Evolutionary conservation across 441 rosid genomes (phyloP), one percentile per base, ranked within the genome.

Genomic region (Macaranga tanarius): DNA sequence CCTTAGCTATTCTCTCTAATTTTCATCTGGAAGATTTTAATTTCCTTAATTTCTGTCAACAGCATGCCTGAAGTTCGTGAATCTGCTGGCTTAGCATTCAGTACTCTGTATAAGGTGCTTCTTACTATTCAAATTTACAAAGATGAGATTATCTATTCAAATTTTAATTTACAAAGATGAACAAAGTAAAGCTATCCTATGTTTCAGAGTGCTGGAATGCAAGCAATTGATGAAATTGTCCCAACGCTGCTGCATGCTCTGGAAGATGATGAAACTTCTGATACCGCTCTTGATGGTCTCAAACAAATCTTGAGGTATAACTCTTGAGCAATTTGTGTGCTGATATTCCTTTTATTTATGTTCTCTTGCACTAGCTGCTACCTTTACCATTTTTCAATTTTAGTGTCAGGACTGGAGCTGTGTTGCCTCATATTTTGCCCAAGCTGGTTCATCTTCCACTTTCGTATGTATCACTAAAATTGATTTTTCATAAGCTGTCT

Each of bases 191-290:
- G 45, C 48, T 73, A 20, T 76, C 63, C 1, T 28, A 61, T 67
- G 75, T 67, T 76, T 74, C 82, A 96, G 99, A 96, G 94, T 85
- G 99, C 99, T 73, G 99, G 99, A 76, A 70, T 96, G 97, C 99
- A 91, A 91, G 99, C 98, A 77, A 91, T 96, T 76, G 99, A 94
- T 85, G 99, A 96, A 86, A 96, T 96, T 73, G 93, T 96, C 67
- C 99, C 99, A 69, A 94, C 99, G 2, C 88, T 96, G 82, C 73
- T 96, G 81, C 97, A 86, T 88, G 98, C 99, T 22, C 82, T 96
- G 78, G 99, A 94, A 85, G 96, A 96, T 83, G 97, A 92, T 81
- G 84, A 87, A 76, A 90, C 92, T 65, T 94, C 98, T 77, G 91
- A 90, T 71, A 92, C 97, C 77, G 99, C 97, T 69, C 86, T 96